Evolutionary conservation across 23 red algal genomes (phyloP).

Genomic region (Gracilariopsis chorda): DNA sequence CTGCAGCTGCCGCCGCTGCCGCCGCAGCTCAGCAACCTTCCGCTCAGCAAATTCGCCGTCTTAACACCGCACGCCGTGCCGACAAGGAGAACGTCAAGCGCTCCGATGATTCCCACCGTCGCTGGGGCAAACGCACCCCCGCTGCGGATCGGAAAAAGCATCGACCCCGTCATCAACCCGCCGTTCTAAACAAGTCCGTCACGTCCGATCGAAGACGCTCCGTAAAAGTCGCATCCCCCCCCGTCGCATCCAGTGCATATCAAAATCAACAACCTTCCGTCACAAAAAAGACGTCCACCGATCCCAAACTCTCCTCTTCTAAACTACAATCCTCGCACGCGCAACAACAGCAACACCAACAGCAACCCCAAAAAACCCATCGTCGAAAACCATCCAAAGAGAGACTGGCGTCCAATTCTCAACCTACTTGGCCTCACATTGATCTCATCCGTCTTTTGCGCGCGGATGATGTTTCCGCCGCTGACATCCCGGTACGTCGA

Average conservation of each 20-base stretch:
- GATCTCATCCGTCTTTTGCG: slow-evolving; percentile 18
- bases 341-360: not conserved
- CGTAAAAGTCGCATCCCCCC: slow-evolving; percentile 47
- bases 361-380: not conserved
- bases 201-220: slow-evolving; percentile 35
- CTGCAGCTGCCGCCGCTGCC: not conserved
- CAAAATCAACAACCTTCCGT: not conserved
- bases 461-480: slow-evolving; percentile 5
- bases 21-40: not conserved
- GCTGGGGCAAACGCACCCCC: slow-evolving; percentile 13
- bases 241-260: not conserved
- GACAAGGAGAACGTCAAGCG: slow-evolving; percentile 9
- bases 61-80: not conserved
- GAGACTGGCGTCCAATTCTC: not conserved
- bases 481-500: slow-evolving; percentile 32
- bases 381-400: no score
- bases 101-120: not conserved
- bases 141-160: not conserved
- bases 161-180: slow-evolving; percentile 1
- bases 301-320: not conserved
- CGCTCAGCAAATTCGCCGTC: not conserved
- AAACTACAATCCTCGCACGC: not conserved
- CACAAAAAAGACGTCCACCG: not conserved
- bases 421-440: slow-evolving; percentile 34
- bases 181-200: slow-evolving; percentile 34